These are phyloP conservation scores for Kwoniella sp. DNA, from an alignment of 768 basidiomycete genomes.

Conservation along the genomic window DNA sequence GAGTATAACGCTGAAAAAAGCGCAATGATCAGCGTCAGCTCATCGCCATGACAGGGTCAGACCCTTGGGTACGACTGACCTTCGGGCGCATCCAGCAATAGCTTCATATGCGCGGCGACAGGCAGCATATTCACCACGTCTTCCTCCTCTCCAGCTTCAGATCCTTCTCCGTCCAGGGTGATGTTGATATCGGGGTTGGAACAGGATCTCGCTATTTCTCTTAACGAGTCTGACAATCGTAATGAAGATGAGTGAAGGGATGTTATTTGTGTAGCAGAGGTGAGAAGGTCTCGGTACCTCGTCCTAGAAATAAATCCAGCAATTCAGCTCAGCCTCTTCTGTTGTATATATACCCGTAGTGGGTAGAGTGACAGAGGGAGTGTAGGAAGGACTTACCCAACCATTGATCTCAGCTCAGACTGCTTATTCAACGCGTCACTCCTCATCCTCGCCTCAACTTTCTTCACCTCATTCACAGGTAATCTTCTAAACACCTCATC, in stretches of 20 bases:
- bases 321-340: background rate
- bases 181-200: constrained; percentile 38
- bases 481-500: constrained; percentile 53
- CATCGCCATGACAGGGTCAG: no score
- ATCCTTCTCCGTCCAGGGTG: constrained; percentile 24
- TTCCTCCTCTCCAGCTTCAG: constrained; percentile 27
- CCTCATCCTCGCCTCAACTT: constrained; percentile 51
- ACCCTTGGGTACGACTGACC: constrained; percentile 57
- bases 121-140: constrained; percentile 47
- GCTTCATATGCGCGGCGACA: constrained; percentile 81
- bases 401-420: constrained; percentile 53
- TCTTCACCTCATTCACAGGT: constrained; percentile 50
- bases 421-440: constrained; percentile 53
- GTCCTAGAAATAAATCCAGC: constrained; percentile 23
- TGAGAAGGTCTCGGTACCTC: constrained; percentile 55
- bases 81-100: constrained; percentile 89
- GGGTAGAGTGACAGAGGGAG: background rate
- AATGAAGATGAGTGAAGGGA: constrained; percentile 50
- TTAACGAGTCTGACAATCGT: constrained; percentile 38
- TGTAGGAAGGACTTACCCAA: constrained; percentile 38
- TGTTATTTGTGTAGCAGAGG: constrained; percentile 54
- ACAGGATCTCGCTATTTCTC: constrained; percentile 41
- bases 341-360: background rate
- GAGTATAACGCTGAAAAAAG: constrained; percentile 66
- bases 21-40: background rate